A percentile compares a stretch with the other conserved stretches of the same genome.
Evolutionary conservation across 495 filamentous ascomycete species (phyloP).

Genomic region (Neurospora sp.): DNA sequence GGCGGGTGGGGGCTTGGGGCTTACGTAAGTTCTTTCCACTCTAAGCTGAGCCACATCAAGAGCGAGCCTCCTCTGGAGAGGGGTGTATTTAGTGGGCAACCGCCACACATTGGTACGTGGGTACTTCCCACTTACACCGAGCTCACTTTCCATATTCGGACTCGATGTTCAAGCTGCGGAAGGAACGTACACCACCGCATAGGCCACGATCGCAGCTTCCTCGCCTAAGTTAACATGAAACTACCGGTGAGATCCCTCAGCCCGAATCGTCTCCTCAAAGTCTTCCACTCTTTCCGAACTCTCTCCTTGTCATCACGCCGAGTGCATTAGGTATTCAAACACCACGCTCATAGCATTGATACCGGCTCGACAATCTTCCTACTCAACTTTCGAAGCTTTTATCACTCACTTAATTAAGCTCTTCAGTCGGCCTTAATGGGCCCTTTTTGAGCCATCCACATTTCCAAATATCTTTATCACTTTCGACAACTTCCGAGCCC

Average conservation of each 20-base stretch:
- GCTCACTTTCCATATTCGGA: not conserved
- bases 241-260: not conserved
- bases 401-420: not conserved
- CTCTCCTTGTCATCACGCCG: not conserved
- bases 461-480: not conserved
- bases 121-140: not conserved
- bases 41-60: not conserved
- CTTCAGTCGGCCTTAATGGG: not conserved
- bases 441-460: not conserved
- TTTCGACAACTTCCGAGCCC: not conserved
- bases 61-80: not conserved
- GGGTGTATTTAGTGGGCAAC: not conserved
- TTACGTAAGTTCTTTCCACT: not conserved
- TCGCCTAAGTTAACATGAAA: not conserved
- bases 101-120: not conserved
- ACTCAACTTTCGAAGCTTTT: not conserved
- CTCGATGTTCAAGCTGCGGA: not conserved
- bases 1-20: not conserved
- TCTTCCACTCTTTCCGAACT: not conserved
- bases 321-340: not conserved
- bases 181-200: not conserved
- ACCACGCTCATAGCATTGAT: not conserved
- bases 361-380: not conserved
- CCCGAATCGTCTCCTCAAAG: not conserved
- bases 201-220: not conserved